Base-by-base conservation (phyloP, 2,329 filamentous ascomycete species). In the Calonectria hongkongensis region DNA sequence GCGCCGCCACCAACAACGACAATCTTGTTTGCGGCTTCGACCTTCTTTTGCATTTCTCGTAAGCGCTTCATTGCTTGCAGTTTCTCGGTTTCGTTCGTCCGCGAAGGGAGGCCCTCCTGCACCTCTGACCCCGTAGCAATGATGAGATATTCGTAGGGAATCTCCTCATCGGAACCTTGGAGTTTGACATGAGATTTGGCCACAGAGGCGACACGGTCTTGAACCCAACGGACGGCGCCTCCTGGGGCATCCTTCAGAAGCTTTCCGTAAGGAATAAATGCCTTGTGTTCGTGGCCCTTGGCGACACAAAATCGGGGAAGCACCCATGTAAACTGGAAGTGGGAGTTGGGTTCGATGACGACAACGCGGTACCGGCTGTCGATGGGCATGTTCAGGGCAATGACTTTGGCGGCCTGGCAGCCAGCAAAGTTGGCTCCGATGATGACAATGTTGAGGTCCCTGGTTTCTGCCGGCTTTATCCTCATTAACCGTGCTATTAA, bases 261-360 rank as follows among this genome's bases (percentile, higher is more conserved):
- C 4, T 82, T 82, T 0, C 85, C 86, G 72, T 92, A 92, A 0
- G 91, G 91, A 51, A 93, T 89, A 73, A 92, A 92, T 0, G 89
- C 89, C 76, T 89, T 89, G 69, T 89, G 81, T 73, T 92, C 90
- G 58, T 91, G 88, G 25, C 80, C 80, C n/a, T 84, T 81, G 6
- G 89, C 83, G 16, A 92, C 90, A 48, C 86, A 89, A 78, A 89
- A 91, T 4, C 91, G 86, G 0, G 91, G 91, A 45, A 92, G 86
- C 15, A 88, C 86, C 86, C 90, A 93, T 0, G 89, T 88, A 76
- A 89, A 91, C 74, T 92, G 88, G 79, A 92, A 90, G 80, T 92
- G 90, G 4, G 86, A 87, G 78, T 91, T 90, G 56, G 88, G 89
- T 80, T 93, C 91, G 33, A 93, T 79, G 4, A 92, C 82, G 0